Conservation (phyloP, 140 eudicot species). For the Anethum foeniculum region DNA sequence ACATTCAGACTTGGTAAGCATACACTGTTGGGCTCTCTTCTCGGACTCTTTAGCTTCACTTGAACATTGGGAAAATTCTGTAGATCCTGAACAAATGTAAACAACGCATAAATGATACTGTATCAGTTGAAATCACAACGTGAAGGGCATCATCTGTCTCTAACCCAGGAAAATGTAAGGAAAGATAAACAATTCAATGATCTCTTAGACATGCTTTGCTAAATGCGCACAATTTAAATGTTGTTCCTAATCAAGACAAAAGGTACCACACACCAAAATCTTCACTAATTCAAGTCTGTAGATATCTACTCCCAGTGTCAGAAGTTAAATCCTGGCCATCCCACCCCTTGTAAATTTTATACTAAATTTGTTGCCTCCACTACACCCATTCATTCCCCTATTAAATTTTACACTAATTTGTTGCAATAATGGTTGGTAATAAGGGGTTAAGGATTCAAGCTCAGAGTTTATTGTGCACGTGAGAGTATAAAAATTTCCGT, state of each 20-base stretch:
- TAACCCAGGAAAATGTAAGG: not conserved
- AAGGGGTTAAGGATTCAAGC: not conserved
- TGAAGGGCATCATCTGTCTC: not conserved
- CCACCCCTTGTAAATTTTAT: too few relatives aligned
- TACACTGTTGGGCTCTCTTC: conserved; percentile 24
- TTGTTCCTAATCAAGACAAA: not conserved
- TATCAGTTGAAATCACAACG: not conserved
- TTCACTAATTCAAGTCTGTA: not conserved
- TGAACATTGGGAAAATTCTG: conserved; percentile 73
- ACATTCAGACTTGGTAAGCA: conserved; percentile 36
- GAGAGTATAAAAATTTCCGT: not conserved
- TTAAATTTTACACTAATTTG: not conserved
- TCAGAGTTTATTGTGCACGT: not conserved
- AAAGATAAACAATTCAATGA: conserved; percentile 1
- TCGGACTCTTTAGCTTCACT: conserved; percentile 53
- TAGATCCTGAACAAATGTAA: conserved; percentile 41
- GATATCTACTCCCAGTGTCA: too few relatives aligned
- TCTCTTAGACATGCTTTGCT: not conserved
- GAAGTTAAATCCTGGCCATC: too few relatives aligned
- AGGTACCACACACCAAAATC: not conserved
- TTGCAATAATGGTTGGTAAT: not conserved
- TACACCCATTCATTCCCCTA: not conserved
- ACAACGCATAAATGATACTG: not conserved
- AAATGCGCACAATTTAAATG: not conserved
- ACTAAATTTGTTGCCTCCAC: too few relatives aligned